phyloP scores from a whole-genome alignment of 2,329 filamentous ascomycete species.

The Ramularia collo-cygni region DNA sequence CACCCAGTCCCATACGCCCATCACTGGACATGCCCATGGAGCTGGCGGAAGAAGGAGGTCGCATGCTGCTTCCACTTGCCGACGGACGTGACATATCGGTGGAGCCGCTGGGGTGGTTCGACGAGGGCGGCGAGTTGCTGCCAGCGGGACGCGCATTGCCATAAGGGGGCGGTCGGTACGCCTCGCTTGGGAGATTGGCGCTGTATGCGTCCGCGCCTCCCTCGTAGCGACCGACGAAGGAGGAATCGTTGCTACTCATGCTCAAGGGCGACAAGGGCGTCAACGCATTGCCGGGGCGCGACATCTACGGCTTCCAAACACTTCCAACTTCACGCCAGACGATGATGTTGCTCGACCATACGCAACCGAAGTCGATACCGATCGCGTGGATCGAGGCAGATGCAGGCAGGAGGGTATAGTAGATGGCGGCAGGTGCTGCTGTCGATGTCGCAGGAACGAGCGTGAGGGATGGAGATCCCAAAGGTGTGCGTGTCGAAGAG shows the following conservation, averaged over 20 bases:
- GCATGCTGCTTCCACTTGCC: slow-evolving; percentile 43
- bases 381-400: neutral
- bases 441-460: neutral
- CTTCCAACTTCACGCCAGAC: too few species aligned
- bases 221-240: slow-evolving; percentile 23
- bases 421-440: too few species aligned
- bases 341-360: slow-evolving; percentile 7
- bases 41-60: slow-evolving; percentile 73
- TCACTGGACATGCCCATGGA: slow-evolving; percentile 82
- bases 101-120: slow-evolving; percentile 35
- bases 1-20: slow-evolving; percentile 46
- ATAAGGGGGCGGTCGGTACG: slow-evolving; percentile 26
- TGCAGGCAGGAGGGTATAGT: too few species aligned
- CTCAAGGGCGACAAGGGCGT: slow-evolving; percentile 64
- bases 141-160: slow-evolving; percentile 24
- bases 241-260: slow-evolving; percentile 68
- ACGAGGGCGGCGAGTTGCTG: slow-evolving; percentile 26
- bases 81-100: slow-evolving; percentile 42
- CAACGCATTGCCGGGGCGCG: too few species aligned
- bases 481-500: neutral
- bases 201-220: slow-evolving; percentile 13
- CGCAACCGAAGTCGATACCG: neutral
- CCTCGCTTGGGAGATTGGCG: slow-evolving; percentile 19
- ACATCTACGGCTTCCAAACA: too few species aligned
- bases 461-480: slow-evolving; percentile 5